A percentile compares a stretch with the other conserved stretches of the same genome.
phyloP scores from a whole-genome alignment of 2,329 filamentous ascomycete genomes.

The Myriosclerotinia duriaeana region DNA sequence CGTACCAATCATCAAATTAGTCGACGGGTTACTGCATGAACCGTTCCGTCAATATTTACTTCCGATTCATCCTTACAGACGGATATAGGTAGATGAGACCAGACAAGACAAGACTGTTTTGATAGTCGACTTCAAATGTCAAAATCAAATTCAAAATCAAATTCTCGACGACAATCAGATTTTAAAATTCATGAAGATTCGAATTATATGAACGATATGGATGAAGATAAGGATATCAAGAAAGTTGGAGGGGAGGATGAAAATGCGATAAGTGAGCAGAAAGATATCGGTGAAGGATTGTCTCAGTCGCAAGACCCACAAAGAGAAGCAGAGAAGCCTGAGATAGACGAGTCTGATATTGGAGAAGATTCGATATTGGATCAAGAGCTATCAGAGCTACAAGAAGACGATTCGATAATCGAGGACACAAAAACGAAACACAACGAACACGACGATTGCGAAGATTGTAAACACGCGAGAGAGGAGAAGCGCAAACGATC shows the following conservation, averaged over 20 bases:
- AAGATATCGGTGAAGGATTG: slow-evolving; percentile 7
- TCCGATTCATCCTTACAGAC: not conserved
- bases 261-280: slow-evolving; percentile 21
- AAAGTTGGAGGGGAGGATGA: slow-evolving; percentile 32
- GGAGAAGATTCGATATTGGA: slow-evolving; percentile 9
- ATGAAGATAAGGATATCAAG: slow-evolving; percentile 15
- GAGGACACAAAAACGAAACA: slow-evolving; percentile 23
- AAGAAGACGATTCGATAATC: slow-evolving; percentile 22
- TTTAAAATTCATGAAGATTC: slow-evolving; percentile 40
- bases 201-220: slow-evolving; percentile 34
- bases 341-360: not conserved
- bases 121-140: too few relatives aligned
- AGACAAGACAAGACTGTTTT: too few relatives aligned
- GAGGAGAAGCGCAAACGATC: slow-evolving; percentile 28
- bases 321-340: slow-evolving; percentile 5
- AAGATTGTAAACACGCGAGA: slow-evolving; percentile 24
- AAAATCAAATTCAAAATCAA: slow-evolving; percentile 26
- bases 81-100: not conserved
- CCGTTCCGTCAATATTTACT: slow-evolving; percentile 32
- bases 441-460: slow-evolving; percentile 21
- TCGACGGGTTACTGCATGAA: slow-evolving; percentile 37
- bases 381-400: slow-evolving; percentile 3
- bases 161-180: slow-evolving; percentile 27
- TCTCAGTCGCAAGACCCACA: slow-evolving; percentile 15
- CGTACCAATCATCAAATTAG: slow-evolving; percentile 18